Base-by-base conservation (phyloP, 164 flowering plant genomes). In the Vitis cinerea region DNA sequence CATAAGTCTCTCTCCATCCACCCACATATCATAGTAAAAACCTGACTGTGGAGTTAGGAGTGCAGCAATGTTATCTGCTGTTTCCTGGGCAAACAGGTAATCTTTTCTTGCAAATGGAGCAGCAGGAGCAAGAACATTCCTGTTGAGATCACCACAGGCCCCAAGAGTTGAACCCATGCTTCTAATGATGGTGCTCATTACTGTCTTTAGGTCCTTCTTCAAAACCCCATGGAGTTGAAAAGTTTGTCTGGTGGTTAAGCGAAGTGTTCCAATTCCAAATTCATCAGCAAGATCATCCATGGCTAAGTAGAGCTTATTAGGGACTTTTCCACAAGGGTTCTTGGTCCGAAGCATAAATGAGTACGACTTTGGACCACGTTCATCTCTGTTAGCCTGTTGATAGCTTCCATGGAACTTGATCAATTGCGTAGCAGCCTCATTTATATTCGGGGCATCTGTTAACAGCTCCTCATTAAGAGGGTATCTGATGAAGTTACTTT, bases 321-420 rank as follows among this genome's bases (percentile, higher is more conserved):
- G 79, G 56, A 96, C 99, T 76, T 89, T 88, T 63, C 99, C 99
- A 73, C 92, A 84, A 19, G 98, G 98, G 71, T 93, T 96, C 80
- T 93, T 96, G 0, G 98, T 96, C 19, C 99, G 87, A 76, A 96
- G 94, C 99, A 96, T 96, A 72, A 96, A 96, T 7, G 89, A 85
- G 82, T 96, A 96, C 13, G 86, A 77, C 71, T 76, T 93, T 47
- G 75, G 27, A 13, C 97, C 97, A 65, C 97, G 97, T 17, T 86
- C 88, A 47, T 90, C 97, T 72, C 99, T 83, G 72, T 96, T 81
- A 64, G 83, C 75, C 80, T 96, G 99, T 65, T 85, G 93, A 77
- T 96, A 96, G 83, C 99, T 96, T 73, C 99, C 99, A 77, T 96
- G 99, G 75, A 96, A 96, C 84, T 96, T 96, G 78, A 96, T 96